These are phyloP conservation scores for Xerocomus brunneocitrinus DNA, from an alignment of 768 basidiomycete species.

Conservation along the genomic window DNA sequence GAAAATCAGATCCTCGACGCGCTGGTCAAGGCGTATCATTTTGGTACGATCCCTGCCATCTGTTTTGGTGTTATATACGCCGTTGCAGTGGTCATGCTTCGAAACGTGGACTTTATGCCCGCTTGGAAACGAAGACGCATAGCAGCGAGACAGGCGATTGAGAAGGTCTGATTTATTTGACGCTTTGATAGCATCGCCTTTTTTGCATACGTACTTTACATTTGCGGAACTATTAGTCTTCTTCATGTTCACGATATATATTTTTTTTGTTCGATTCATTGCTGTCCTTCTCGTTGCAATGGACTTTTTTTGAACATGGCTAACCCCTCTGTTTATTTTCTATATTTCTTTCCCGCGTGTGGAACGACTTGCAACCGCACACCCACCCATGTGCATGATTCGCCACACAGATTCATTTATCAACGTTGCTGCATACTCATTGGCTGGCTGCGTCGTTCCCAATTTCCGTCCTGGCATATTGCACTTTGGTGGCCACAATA, in stretches of 20 bases:
- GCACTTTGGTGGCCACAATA: no score
- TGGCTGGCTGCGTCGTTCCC: not conserved
- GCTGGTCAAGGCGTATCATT: slow-evolving; percentile 32
- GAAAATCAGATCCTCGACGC: slow-evolving; percentile 29
- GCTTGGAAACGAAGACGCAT: slow-evolving; percentile 32
- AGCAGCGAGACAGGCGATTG: slow-evolving; percentile 19
- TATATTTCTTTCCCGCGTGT: not conserved
- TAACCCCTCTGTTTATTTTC: not conserved
- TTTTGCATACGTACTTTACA: slow-evolving; percentile 20
- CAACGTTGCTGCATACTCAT: not conserved
- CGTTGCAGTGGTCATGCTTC: slow-evolving; percentile 28
- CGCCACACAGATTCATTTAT: slow-evolving; percentile 22
- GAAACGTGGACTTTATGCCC: slow-evolving; percentile 31
- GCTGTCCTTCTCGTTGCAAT: not conserved
- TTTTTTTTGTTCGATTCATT: not conserved
- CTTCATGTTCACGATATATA: not conserved
- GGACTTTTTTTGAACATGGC: slow-evolving; percentile 12
- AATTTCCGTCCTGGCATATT: not conserved
- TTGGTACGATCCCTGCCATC: slow-evolving; percentile 31
- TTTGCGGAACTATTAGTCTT: slow-evolving; percentile 9
- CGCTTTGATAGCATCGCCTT: slow-evolving; percentile 14
- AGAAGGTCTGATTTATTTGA: slow-evolving; percentile 18
- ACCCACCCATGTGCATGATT: slow-evolving; percentile 1
- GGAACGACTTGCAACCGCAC: not conserved
- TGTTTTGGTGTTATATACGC: slow-evolving; percentile 32